Evolutionary conservation across 805 yeast species (phyloP).

Genomic region (Yamadazyma ubonensis): DNA sequence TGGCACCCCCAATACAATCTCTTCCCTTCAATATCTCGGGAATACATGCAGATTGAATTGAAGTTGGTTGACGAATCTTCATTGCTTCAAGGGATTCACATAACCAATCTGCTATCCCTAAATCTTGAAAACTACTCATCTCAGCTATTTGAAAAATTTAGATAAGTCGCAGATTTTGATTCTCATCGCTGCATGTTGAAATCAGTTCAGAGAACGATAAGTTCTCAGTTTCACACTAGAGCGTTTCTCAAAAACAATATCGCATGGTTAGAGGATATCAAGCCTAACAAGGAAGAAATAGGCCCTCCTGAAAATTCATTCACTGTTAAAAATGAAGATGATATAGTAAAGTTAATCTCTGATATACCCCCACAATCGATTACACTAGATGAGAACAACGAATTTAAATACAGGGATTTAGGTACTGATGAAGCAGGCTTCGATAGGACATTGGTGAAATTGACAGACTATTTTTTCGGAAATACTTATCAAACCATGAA

Average conservation of each 20-base stretch:
- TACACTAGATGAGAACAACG: constrained; percentile 11
- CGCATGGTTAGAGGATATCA: constrained; percentile 16
- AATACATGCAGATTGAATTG: constrained; percentile 84
- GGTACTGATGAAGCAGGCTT: constrained; percentile 22
- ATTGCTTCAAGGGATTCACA: constrained; percentile 75
- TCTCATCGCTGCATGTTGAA: constrained; percentile 2
- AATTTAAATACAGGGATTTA: constrained; percentile 17
- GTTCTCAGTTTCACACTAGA: constrained; percentile 2
- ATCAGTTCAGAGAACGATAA: not conserved
- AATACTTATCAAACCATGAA: constrained; percentile 40
- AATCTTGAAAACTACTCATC: constrained; percentile 40
- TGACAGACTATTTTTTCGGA: constrained; percentile 41
- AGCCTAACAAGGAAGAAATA: constrained; percentile 3
- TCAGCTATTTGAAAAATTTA: not conserved
- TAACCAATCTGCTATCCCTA: constrained; percentile 88
- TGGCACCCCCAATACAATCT: constrained; percentile 97
- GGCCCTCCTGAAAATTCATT: constrained; percentile 1
- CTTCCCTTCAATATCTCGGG: constrained; percentile 80
- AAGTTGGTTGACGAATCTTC: constrained; percentile 81
- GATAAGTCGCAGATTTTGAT: constrained; percentile 1
- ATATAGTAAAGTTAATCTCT: not conserved
- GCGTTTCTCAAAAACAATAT: constrained; percentile 6
- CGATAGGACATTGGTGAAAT: constrained; percentile 17
- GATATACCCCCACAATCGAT: constrained; percentile 3
- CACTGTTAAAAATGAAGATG: not conserved